Percentiles rank a stretch among this genome's conserved stretches.
phyloP scores from a whole-genome alignment of 1,284 basidiomycete species.

The Abortiporus biennis region DNA sequence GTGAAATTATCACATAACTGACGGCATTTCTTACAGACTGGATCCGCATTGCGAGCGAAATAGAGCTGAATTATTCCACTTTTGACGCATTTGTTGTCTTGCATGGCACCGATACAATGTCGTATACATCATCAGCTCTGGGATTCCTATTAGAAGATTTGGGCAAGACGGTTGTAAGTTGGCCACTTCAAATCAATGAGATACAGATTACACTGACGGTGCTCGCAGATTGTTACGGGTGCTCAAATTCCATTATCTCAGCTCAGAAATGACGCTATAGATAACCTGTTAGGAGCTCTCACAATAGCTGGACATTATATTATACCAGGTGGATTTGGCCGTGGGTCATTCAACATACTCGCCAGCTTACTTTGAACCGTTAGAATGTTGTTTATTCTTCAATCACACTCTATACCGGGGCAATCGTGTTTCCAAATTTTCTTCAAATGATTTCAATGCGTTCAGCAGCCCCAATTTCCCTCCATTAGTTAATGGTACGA shows the following conservation, averaged over 20 bases:
- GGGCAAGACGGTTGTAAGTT: slow-evolving; percentile 76
- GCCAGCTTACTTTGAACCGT: neutral
- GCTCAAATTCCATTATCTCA: slow-evolving; percentile 91
- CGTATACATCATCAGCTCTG: slow-evolving; percentile 81
- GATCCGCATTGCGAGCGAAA: slow-evolving; percentile 85
- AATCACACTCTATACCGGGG: slow-evolving; percentile 85
- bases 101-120: slow-evolving; percentile 94
- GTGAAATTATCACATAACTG: neutral
- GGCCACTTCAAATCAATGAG: neutral
- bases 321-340: slow-evolving; percentile 62
- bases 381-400: slow-evolving; percentile 84
- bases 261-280: slow-evolving; percentile 84
- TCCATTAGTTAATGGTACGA: slow-evolving; percentile 74
- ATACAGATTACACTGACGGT: neutral
- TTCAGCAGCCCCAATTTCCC: slow-evolving; percentile 85
- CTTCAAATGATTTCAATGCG: slow-evolving; percentile 82
- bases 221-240: slow-evolving; percentile 77
- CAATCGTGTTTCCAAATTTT: slow-evolving; percentile 82
- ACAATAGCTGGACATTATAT: slow-evolving; percentile 86
- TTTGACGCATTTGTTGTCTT: slow-evolving; percentile 91
- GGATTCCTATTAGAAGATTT: slow-evolving; percentile 89
- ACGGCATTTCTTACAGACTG: slow-evolving; percentile 51
- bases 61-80: slow-evolving; percentile 78
- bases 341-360: neutral
- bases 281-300: slow-evolving; percentile 84